phyloP scores from a whole-genome alignment of 768 basidiomycete species.

The Agaricus sinodeliciosus region DNA sequence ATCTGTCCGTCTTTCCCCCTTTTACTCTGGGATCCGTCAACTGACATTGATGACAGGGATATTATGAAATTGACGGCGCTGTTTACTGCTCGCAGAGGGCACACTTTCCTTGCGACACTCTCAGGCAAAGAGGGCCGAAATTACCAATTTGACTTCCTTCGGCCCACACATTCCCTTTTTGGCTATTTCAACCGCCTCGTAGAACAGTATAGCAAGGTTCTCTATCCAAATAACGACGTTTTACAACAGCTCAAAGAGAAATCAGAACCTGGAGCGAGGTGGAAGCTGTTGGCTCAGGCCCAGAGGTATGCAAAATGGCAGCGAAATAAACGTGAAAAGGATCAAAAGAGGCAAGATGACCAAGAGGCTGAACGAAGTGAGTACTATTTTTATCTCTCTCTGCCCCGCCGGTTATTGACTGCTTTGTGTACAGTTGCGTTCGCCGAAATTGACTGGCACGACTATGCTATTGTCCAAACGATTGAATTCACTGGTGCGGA shows the following conservation, averaged over 20 bases:
- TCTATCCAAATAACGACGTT: slow-evolving; percentile 74
- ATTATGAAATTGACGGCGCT: slow-evolving; percentile 95
- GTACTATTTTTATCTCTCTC: slow-evolving; percentile 23
- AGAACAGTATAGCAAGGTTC: slow-evolving; percentile 89
- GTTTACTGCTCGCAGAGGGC: slow-evolving; percentile 89
- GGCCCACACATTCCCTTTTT: slow-evolving; percentile 93
- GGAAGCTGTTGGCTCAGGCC: slow-evolving; percentile 74
- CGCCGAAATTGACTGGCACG: slow-evolving; percentile 99
- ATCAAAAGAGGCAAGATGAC: slow-evolving; percentile 83
- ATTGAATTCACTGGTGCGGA: slow-evolving; percentile 96
- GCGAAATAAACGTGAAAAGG: slow-evolving; percentile 72
- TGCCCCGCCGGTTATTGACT: slow-evolving; percentile 8
- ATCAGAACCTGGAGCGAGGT: slow-evolving; percentile 58
- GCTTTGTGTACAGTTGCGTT: slow-evolving; percentile 59
- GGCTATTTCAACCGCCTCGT: slow-evolving; percentile 96
- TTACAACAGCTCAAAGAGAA: slow-evolving; percentile 65
- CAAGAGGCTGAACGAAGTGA: slow-evolving; percentile 84
- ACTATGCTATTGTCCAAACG: slow-evolving; percentile 96
- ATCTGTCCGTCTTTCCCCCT: slow-evolving; percentile 62
- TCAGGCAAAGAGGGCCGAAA: slow-evolving; percentile 89
- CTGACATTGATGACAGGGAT: slow-evolving; percentile 47
- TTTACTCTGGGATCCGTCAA: not conserved
- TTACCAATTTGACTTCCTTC: slow-evolving; percentile 96
- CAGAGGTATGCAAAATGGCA: slow-evolving; percentile 86
- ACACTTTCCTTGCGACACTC: slow-evolving; percentile 76